Conservation (phyloP, 345 rosid genomes). For the Angophora floribunda region DNA sequence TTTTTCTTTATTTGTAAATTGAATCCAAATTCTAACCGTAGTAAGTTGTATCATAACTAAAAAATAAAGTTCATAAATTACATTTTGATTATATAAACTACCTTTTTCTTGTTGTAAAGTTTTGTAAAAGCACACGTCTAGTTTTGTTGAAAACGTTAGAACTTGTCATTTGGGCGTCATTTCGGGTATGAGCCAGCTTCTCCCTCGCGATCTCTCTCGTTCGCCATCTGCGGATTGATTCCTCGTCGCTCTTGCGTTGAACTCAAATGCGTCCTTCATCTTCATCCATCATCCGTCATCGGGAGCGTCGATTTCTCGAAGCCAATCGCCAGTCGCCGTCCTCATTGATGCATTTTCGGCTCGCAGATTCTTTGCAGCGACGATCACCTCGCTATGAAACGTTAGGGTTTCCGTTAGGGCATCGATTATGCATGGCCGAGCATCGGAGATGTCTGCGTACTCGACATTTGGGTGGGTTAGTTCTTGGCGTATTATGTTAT, state of each 20-base stretch:
- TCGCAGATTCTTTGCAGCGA: no score
- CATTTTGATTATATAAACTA: no score
- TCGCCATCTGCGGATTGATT: not conserved
- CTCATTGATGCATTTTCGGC: no score
- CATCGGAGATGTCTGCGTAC: conserved; percentile 11
- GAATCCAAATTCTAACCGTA: no score
- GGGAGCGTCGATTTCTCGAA: not conserved
- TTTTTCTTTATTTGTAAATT: no score
- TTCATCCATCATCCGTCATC: not conserved
- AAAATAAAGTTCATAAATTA: no score
- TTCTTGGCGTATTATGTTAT: not conserved
- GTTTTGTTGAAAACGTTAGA: no score
- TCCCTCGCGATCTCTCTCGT: not conserved
- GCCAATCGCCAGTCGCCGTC: not conserved
- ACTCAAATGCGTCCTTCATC: not conserved
- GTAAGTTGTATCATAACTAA: no score
- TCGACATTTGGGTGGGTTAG: conserved; percentile 16
- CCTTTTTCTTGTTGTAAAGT: no score
- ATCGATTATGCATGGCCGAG: conserved; percentile 14
- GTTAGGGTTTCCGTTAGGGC: not conserved
- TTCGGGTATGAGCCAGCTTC: no score
- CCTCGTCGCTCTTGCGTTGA: not conserved
- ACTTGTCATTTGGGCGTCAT: no score
- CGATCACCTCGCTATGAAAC: not conserved
- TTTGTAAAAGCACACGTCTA: no score